Evolutionary conservation across 441 rosid genomes (phyloP).

Genomic region (Manihot esculenta): DNA sequence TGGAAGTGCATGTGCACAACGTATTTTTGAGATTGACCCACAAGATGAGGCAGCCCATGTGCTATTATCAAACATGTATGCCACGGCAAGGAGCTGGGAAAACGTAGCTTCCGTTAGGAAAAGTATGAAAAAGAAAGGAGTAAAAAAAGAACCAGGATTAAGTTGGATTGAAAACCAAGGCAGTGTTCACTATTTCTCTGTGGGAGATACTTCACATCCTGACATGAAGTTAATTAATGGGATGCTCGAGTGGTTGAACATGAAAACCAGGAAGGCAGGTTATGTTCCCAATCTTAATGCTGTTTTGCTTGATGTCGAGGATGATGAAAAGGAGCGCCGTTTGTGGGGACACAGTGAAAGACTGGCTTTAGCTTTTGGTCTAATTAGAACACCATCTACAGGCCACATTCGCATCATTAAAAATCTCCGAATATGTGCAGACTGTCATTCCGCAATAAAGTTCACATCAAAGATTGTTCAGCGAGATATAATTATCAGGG

Average conservation of each 20-base stretch:
- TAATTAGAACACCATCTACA: constrained; percentile 51
- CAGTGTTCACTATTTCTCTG: constrained; percentile 58
- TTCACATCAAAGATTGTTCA: constrained; percentile 55
- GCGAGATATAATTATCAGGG: constrained; percentile 70
- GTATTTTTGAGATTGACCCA: constrained; percentile 67
- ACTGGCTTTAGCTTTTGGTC: constrained; percentile 73
- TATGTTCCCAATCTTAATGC: constrained; percentile 53
- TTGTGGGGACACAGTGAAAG: constrained; percentile 89
- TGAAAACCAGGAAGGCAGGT: constrained; percentile 60
- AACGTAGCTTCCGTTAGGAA: constrained; percentile 62
- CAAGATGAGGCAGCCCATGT: constrained; percentile 77
- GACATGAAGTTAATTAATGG: constrained; percentile 62
- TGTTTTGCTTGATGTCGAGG: constrained; percentile 53
- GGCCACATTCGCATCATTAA: constrained; percentile 63
- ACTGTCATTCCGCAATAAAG: constrained; percentile 78
- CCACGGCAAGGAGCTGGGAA: constrained; percentile 65
- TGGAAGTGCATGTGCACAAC: constrained; percentile 57
- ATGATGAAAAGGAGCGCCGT: constrained; percentile 55
- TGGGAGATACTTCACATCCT: constrained; percentile 60
- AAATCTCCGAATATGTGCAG: constrained; percentile 75
- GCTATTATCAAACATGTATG: constrained; percentile 71
- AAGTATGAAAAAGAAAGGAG: constrained; percentile 64
- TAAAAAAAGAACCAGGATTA: constrained; percentile 82
- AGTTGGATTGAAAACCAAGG: constrained; percentile 90
- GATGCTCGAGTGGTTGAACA: constrained; percentile 82